These are phyloP conservation scores for Leccinum variicolor DNA, from an alignment of 768 basidiomycete species.

Conservation along the genomic window DNA sequence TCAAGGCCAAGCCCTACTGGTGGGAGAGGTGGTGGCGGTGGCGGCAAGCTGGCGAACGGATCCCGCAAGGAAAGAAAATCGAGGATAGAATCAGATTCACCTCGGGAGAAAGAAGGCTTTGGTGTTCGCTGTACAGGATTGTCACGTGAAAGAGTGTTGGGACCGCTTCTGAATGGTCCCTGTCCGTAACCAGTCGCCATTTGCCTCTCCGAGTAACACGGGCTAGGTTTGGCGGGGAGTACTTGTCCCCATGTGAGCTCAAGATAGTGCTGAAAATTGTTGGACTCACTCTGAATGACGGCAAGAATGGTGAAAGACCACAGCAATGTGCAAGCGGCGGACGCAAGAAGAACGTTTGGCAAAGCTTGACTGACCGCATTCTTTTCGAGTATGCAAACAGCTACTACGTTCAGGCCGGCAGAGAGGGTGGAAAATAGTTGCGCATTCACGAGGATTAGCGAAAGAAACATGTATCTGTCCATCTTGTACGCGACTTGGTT, in stretches of 20 bases:
- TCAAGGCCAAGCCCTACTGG: constrained; percentile 26
- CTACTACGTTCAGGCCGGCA: constrained; percentile 22
- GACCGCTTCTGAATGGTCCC: neutral
- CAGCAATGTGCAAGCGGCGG: constrained; percentile 17
- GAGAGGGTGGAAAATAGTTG: constrained; percentile 24
- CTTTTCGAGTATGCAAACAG: constrained; percentile 9
- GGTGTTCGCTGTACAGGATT: constrained; percentile 3
- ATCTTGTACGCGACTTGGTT: neutral
- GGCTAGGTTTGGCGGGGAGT: constrained; percentile 11
- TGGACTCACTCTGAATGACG: constrained; percentile 23
- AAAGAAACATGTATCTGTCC: neutral
- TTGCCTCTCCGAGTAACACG: constrained; percentile 9
- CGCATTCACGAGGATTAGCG: constrained; percentile 14
- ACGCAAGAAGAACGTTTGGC: constrained; percentile 16
- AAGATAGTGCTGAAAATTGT: neutral
- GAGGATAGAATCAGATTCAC: constrained; percentile 25
- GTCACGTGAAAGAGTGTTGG: neutral
- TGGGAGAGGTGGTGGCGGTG: constrained; percentile 30
- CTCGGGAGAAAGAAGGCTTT: constrained; percentile 20
- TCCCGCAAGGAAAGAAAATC: constrained; percentile 35
- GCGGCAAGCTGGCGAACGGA: constrained; percentile 33
- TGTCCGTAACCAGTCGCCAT: neutral
- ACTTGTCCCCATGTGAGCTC: constrained; percentile 16
- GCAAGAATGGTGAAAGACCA: constrained; percentile 23
- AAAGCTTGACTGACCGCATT: neutral